phyloP scores from a whole-genome alignment of 352 stramenopile species.

The Phytophthora multivora region DNA sequence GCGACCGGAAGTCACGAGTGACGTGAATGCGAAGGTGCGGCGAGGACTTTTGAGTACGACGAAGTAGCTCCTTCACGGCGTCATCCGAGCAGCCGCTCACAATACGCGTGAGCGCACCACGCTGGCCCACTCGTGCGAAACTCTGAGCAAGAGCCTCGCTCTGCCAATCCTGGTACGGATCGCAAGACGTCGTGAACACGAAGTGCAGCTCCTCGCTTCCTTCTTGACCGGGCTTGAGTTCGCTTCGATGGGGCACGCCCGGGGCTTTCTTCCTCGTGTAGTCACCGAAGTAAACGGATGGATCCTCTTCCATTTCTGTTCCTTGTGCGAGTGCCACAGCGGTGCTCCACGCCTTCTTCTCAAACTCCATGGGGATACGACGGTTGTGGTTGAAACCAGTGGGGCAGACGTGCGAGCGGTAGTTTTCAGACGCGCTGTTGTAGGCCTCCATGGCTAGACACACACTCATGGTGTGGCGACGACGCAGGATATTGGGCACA shows the following conservation, averaged over 20 bases:
- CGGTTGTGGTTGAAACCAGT: slow-evolving; percentile 77
- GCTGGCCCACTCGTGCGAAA: slow-evolving; percentile 64
- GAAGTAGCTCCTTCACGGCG: slow-evolving; percentile 44
- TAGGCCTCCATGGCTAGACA: slow-evolving; percentile 72
- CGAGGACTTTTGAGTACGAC: slow-evolving; percentile 33
- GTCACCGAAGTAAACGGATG: slow-evolving; percentile 50
- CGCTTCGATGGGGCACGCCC: slow-evolving; percentile 1
- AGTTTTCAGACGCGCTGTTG: slow-evolving; percentile 63
- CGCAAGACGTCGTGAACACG: slow-evolving; percentile 74
- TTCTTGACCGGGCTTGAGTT: slow-evolving; percentile 38
- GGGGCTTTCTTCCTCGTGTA: slow-evolving; percentile 46
- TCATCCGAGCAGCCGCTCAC: slow-evolving; percentile 64
- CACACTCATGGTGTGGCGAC: slow-evolving; percentile 77
- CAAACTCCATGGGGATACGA: slow-evolving; percentile 63
- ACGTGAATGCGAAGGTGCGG: slow-evolving; percentile 63
- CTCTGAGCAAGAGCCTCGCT: slow-evolving; percentile 71
- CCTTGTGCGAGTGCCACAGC: slow-evolving; percentile 47
- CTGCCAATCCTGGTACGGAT: slow-evolving; percentile 71
- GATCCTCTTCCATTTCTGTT: slow-evolving; percentile 33
- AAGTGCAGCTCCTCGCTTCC: slow-evolving; percentile 76
- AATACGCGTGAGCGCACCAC: slow-evolving; percentile 68
- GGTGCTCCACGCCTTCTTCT: slow-evolving; percentile 46
- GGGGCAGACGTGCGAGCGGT: slow-evolving; percentile 57
- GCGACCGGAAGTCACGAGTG: slow-evolving; percentile 54
- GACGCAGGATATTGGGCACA: slow-evolving; percentile 78